A percentile compares a stretch with the other conserved stretches of the same genome.
These are phyloP conservation scores for Camelina neglecta DNA, from an alignment of 345 rosid genomes.

Conservation along the genomic window DNA sequence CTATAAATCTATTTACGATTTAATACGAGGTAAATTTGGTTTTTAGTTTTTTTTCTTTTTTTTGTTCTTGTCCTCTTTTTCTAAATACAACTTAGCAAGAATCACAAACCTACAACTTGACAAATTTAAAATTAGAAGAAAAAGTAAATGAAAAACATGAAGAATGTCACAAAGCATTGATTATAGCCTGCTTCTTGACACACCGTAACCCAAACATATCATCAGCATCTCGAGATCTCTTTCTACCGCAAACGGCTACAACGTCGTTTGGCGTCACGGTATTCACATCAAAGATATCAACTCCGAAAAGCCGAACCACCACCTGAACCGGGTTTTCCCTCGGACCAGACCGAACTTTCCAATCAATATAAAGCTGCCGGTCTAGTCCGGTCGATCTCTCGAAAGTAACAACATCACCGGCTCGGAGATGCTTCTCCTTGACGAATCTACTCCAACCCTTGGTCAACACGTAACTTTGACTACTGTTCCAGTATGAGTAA, in stretches of 20 bases:
- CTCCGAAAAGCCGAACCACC: constrained; percentile 52
- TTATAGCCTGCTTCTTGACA: constrained; percentile 68
- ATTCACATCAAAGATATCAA: constrained; percentile 68
- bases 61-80: background rate
- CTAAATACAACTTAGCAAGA: constrained; percentile 20
- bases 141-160: background rate
- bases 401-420: constrained; percentile 82
- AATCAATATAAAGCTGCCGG: constrained; percentile 70
- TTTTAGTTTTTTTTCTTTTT: no score
- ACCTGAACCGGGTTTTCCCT: constrained; percentile 32
- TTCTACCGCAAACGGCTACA: constrained; percentile 52
- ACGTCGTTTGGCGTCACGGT: constrained; percentile 54
- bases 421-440: constrained; percentile 77
- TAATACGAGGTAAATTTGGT: no score
- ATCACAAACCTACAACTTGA: constrained; percentile 29
- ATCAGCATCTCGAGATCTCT: constrained; percentile 66
- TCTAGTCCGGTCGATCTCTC: constrained; percentile 76
- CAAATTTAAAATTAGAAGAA: background rate
- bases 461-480: constrained; percentile 92
- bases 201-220: constrained; percentile 60
- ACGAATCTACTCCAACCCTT: constrained; percentile 97
- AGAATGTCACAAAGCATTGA: constrained; percentile 68
- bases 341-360: constrained; percentile 45
- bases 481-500: constrained; percentile 96
- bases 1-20: no score